Base-by-base conservation (phyloP, 1,284 basidiomycete genomes). In the Sanguinoderma infundibulare region DNA sequence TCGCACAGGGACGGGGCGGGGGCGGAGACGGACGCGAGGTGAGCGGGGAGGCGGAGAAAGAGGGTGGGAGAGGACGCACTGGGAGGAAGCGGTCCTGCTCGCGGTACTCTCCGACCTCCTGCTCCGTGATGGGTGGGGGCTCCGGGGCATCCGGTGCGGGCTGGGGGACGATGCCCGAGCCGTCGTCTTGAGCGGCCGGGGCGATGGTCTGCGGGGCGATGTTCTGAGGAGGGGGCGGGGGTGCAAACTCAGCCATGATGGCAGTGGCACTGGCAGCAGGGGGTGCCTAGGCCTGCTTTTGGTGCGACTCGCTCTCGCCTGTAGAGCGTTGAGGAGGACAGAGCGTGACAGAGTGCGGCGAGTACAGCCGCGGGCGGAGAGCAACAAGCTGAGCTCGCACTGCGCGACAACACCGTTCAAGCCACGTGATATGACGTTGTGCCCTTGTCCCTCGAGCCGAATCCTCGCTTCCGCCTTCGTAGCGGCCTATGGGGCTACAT, bases 71-170 rank as follows among this genome's bases (percentile, higher is more conserved):
- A 44, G 24, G n/a, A 83, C 87, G 72, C 68, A 96, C 94, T 12
- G 95, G 95, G 14, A 96, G 82, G 77, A 92, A 96, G 46, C 94
- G 85, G 78, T 97, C 95, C 75, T 96, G 94, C 73, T 96, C 94
- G 69, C 92, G 84, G 74, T 94, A 96, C 73, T 95, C 93, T 55
- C 94, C 94, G 42, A 97, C 89, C 74, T 96, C 94, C 67, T 93
- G 88, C 64, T 96, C 94, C 3, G 93, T 96, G 70, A 96, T 95
- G 36, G 89, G 87, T 42, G 81, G 79, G 7, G 87, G 81, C 67
- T 85, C 84, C 9, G 85, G 79, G 17, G 84, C 71, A 30, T 87
- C 84, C 52, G 79, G 74, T 2, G 75, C 70, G 3, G 74, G 69
- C 56, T 84, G 78, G 58, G 80, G 70, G 22, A 73, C 66, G 1